phyloP scores from a whole-genome alignment of 163 green algal genomes.

The Botryococcus braunii region DNA sequence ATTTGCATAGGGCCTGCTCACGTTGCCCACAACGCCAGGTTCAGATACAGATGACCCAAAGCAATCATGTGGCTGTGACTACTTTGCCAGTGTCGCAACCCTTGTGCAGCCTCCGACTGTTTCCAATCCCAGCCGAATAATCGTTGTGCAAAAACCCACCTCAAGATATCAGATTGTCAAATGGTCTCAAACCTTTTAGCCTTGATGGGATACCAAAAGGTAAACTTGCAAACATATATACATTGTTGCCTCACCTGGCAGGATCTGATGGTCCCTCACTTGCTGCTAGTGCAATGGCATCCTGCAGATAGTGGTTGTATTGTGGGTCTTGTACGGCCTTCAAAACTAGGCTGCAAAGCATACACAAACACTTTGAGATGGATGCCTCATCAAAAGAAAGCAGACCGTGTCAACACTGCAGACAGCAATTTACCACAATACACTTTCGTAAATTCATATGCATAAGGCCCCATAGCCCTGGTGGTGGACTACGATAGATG shows the following conservation, averaged over 20 bases:
- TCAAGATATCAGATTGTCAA: background rate
- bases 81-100: too few species aligned
- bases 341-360: conserved; percentile 54
- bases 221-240: background rate
- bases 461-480: background rate
- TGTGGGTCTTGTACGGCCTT: conserved; percentile 66
- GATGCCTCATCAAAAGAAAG: background rate
- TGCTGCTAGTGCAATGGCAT: conserved; percentile 35
- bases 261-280: conserved; percentile 11
- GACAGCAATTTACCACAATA: background rate
- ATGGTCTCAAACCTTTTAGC: background rate
- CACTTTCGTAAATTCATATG: background rate
- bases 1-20: conserved; percentile 31
- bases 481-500: background rate
- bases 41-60: too few species aligned
- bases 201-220: background rate
- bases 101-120: too few species aligned
- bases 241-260: conserved; percentile 1
- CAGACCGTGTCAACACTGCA: background rate
- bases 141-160: background rate
- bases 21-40: background rate
- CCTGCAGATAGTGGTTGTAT: conserved; percentile 53
- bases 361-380: background rate
- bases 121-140: background rate
- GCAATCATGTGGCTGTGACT: too few species aligned